phyloP scores from a whole-genome alignment of 176 grass and related monocot genomes.

The Raddia distichophylla region DNA sequence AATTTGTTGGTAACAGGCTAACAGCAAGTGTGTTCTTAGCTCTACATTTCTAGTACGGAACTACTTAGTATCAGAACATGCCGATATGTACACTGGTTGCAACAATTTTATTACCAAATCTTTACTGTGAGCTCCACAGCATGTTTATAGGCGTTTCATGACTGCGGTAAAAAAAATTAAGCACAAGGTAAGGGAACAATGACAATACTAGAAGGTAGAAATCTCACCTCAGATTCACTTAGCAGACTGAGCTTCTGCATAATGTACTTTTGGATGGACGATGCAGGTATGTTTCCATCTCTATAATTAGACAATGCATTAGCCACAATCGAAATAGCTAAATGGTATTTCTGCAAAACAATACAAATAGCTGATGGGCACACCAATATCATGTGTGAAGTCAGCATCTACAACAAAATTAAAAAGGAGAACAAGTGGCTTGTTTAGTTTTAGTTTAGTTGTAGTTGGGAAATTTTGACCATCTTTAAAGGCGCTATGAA shows the following conservation, averaged over 20 bases:
- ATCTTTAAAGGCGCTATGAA: too few relatives aligned
- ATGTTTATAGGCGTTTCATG: constrained; percentile 9
- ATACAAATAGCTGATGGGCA: constrained; percentile 6
- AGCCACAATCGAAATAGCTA: constrained; percentile 29
- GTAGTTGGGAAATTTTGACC: too few relatives aligned
- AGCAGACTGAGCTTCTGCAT: constrained; percentile 72
- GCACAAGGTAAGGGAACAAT: not conserved
- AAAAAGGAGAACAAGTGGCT: not conserved
- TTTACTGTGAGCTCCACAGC: not conserved
- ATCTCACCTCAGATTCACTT: constrained; percentile 73
- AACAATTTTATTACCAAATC: not conserved
- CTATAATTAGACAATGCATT: constrained; percentile 49
- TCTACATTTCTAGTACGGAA: constrained; percentile 22
- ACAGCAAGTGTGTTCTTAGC: not conserved
- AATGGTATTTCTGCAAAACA: constrained; percentile 16
- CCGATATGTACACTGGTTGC: constrained; percentile 8
- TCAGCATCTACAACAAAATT: not conserved
- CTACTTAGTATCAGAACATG: not conserved
- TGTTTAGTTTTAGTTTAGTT: too few relatives aligned
- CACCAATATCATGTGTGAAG: not conserved
- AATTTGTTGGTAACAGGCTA: constrained; percentile 10
- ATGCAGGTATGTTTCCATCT: constrained; percentile 76
- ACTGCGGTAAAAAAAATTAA: constrained; percentile 5
- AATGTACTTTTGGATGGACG: constrained; percentile 81
- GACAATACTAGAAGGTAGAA: constrained; percentile 10